Evolutionary conservation across 495 filamentous ascomycete genomes (phyloP).

Genomic region (Xylaria flabelliformis): DNA sequence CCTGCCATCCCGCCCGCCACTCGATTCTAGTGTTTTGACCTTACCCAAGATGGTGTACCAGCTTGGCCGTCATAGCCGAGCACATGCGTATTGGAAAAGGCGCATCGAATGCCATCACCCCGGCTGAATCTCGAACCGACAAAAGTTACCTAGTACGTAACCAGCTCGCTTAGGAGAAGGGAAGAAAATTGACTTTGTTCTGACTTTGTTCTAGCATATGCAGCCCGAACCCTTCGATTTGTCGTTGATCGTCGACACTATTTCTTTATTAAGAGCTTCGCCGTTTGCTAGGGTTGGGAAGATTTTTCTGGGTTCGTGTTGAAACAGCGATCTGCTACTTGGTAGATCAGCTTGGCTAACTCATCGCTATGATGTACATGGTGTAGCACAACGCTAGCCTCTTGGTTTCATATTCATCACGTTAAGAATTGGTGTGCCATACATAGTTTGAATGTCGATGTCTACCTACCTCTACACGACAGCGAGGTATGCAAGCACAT

Average conservation of each 20-base stretch:
- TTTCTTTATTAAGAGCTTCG: not conserved
- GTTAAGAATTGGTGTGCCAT: not conserved
- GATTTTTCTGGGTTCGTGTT: conserved; percentile 5
- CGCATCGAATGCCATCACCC: not conserved
- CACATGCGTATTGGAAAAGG: not conserved
- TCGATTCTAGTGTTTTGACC: not conserved
- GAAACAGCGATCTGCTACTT: conserved; percentile 8
- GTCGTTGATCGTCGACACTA: not conserved
- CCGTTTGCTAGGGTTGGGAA: not conserved
- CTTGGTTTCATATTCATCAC: not conserved
- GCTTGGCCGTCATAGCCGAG: conserved; percentile 8
- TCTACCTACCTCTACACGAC: not conserved
- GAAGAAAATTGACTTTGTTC: not conserved
- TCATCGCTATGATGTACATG: not conserved
- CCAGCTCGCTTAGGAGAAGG: not conserved
- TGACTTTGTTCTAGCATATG: conserved; percentile 1
- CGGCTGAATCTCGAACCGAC: not conserved
- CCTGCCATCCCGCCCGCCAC: conserved; percentile 4
- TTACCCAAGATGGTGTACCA: not conserved
- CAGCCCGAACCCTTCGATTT: not conserved
- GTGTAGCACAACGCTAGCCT: not conserved
- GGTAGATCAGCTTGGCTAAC: conserved; percentile 4
- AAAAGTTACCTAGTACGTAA: not conserved
- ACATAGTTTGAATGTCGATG: not conserved
- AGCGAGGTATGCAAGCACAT: not conserved